Conservation (phyloP, 75 land plant genomes). For the Selaginella tamariscina region DNA sequence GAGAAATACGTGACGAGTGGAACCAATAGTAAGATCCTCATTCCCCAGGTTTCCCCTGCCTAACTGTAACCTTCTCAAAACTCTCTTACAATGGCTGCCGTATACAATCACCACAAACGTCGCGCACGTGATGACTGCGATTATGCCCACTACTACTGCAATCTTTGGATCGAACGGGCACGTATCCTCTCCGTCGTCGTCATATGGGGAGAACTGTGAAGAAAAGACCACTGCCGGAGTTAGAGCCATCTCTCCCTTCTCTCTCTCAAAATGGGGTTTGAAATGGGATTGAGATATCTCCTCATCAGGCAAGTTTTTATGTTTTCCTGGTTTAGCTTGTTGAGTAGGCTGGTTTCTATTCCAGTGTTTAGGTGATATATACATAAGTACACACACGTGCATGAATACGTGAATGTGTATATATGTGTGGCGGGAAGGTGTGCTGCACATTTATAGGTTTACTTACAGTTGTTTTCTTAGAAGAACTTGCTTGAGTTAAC, state of each 20-base stretch:
- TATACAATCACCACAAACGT: neutral
- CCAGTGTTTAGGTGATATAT: too few species aligned
- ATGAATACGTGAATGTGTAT: too few species aligned
- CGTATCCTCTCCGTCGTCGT: neutral
- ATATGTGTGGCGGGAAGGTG: too few species aligned
- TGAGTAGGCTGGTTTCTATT: neutral
- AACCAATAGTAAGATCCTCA: too few species aligned
- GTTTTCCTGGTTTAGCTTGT: neutral
- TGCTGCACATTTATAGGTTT: too few species aligned
- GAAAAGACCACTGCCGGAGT: too few species aligned
- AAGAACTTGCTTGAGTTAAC: too few species aligned
- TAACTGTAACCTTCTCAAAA: neutral
- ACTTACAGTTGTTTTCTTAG: too few species aligned
- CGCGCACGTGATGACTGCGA: neutral
- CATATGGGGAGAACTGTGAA: neutral
- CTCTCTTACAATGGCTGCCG: neutral
- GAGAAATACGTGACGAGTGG: constrained; percentile 1
- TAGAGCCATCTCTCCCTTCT: too few species aligned
- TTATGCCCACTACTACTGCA: neutral
- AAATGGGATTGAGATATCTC: neutral
- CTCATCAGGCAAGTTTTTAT: neutral
- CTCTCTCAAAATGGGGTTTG: neutral
- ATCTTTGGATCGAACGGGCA: neutral
- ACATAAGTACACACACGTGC: too few species aligned
- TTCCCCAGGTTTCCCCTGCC: neutral